These are phyloP conservation scores for Madurella mycetomatis DNA, from an alignment of 2,329 filamentous ascomycete genomes.

Conservation along the genomic window DNA sequence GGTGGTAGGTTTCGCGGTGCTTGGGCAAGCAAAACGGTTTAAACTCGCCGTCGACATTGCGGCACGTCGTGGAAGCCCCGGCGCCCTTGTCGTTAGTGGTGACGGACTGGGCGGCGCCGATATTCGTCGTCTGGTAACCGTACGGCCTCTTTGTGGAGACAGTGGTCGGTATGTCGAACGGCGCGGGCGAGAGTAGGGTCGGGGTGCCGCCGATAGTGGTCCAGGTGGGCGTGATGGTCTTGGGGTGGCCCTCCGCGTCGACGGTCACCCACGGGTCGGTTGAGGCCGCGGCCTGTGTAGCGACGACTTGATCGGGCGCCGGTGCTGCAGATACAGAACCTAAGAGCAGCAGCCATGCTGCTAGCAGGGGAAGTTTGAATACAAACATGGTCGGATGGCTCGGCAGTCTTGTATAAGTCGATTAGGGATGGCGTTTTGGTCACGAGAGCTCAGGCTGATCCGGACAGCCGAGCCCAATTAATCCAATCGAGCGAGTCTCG, in stretches of 20 bases:
- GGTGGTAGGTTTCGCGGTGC: constrained; percentile 40
- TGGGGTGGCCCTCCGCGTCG: constrained; percentile 42
- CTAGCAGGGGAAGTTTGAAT: constrained; percentile 28
- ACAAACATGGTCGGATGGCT: constrained; percentile 26
- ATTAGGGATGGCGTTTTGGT: background rate
- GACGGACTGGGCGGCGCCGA: constrained; percentile 42
- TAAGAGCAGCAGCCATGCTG: constrained; percentile 26
- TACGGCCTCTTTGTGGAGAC: constrained; percentile 33
- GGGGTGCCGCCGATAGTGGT: constrained; percentile 45
- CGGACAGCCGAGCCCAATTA: background rate
- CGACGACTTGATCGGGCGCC: constrained; percentile 17
- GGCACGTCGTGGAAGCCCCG: constrained; percentile 48
- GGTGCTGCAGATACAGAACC: constrained; percentile 30
- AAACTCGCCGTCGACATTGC: constrained; percentile 42
- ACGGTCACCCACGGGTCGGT: constrained; percentile 51
- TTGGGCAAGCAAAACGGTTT: constrained; percentile 51
- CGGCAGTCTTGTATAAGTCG: constrained; percentile 4
- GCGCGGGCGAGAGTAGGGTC: constrained; percentile 35
- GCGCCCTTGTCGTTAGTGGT: constrained; percentile 39
- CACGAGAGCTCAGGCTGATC: background rate
- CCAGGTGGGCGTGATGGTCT: constrained; percentile 46
- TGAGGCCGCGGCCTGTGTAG: constrained; percentile 24
- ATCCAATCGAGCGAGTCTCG: background rate
- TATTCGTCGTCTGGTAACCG: constrained; percentile 32
- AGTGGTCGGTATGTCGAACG: constrained; percentile 39